Percentiles rank a stretch among this genome's conserved stretches.
Evolutionary conservation across 1,284 basidiomycete genomes (phyloP).

Genomic region (Rhizoctonia solani): DNA sequence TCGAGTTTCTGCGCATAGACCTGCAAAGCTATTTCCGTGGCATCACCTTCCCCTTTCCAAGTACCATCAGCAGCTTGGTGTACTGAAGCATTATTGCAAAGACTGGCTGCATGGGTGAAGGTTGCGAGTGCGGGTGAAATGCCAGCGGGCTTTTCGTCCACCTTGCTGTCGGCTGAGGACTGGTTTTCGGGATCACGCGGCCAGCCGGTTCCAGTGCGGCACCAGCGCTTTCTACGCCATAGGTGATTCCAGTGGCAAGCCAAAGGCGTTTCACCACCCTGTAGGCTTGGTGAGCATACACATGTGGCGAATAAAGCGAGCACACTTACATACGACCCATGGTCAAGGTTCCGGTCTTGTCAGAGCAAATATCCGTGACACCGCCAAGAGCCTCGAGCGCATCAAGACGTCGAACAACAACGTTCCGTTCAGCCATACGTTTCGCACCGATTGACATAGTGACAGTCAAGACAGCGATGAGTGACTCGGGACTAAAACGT

Average conservation of each 20-base stretch:
- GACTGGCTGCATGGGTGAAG: conserved; percentile 49
- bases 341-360: conserved; percentile 55
- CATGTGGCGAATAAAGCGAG: neutral
- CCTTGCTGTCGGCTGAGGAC: conserved; percentile 40
- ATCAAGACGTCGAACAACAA: conserved; percentile 61
- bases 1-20: conserved; percentile 61
- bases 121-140: conserved; percentile 44
- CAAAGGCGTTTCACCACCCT: conserved; percentile 37
- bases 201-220: conserved; percentile 37
- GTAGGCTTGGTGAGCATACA: neutral
- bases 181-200: conserved; percentile 41
- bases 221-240: conserved; percentile 34
- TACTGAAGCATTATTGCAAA: conserved; percentile 55
- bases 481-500: conserved; percentile 48
- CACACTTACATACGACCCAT: conserved; percentile 23
- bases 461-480: conserved; percentile 47
- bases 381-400: conserved; percentile 65
- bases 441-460: conserved; percentile 56
- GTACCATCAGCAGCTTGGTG: conserved; percentile 49
- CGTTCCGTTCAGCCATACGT: conserved; percentile 56
- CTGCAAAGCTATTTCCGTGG: conserved; percentile 68
- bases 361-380: conserved; percentile 61
- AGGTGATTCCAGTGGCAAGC: conserved; percentile 34
- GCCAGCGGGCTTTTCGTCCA: conserved; percentile 41
- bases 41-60: conserved; percentile 72